Evolutionary conservation across 2,329 filamentous ascomycete genomes (phyloP), one percentile per base, ranked within the genome.

Genomic region (Magnaporthiopsis incrustans): DNA sequence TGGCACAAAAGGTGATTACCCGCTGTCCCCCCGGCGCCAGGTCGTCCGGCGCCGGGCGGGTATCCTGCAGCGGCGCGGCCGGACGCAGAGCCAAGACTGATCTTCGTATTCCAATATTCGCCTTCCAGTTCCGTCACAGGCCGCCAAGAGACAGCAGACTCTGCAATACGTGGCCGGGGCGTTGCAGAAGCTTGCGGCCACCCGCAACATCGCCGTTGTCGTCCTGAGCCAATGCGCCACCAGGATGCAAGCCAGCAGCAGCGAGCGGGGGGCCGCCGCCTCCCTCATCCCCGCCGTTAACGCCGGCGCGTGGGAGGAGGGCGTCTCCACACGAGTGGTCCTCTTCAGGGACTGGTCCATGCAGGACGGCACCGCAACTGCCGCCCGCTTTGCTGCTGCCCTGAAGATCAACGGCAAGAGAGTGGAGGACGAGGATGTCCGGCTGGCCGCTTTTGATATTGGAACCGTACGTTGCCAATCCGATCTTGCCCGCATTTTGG

Each of bases 191-290:
- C 81, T 96, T 14, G 91, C 93, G 5, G 86, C 89, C 14, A 84
- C 88, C 35, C 84, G 85, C 67, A 84, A 90, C 70, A 81, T 93
- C 63, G 89, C 91, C 30, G 80, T 96, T 57, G 79, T 97, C 3
- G 74, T 95, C 26, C 81, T 92, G 61, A 92, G 88, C 53, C 92
- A 96, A 72, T 91, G 89, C 65, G 89, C 88, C 57, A 96, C 91
- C n/a, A 89, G 88, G 68, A 88, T 96, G 77, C 87, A 89, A 67
- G 80, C 81, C 4, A 22, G 44, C 22, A 53, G 6, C 22, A 53
- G 44, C 44, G 87, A 83, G 67, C 81, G 78, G 68, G 84, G 81
- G 68, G 61, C 38, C 53, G 33, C 33, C 11, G 89, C 92, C 18
- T 84, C 88, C 14, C 78, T 98, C 61, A 83, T 88, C 63, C 89